Conservation (phyloP, 2,329 filamentous ascomycete genomes). For the Aaosphaeria arxii region DNA sequence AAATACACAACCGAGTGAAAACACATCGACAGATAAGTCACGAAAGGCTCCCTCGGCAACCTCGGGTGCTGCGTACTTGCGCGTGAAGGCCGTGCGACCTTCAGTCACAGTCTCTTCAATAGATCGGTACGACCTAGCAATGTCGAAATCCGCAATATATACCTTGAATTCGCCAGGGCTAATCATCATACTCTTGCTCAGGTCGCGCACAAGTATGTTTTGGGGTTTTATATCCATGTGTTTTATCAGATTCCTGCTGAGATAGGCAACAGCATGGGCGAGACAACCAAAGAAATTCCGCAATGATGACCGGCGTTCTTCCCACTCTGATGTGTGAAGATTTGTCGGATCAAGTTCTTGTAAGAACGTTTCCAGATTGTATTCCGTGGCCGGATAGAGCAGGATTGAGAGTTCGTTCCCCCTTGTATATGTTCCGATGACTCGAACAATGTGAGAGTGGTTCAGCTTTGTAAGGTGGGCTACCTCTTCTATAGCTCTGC, state of each 20-base stretch:
- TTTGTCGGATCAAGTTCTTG: constrained; percentile 2
- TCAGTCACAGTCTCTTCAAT: constrained; percentile 11
- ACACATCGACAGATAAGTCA: constrained; percentile 16
- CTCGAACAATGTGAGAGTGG: constrained; percentile 12
- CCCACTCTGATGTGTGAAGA: background rate
- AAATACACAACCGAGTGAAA: constrained; percentile 22
- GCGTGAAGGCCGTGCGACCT: constrained; percentile 12
- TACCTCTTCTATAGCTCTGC: constrained; percentile 12
- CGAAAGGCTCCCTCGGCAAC: constrained; percentile 12
- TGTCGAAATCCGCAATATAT: constrained; percentile 22
- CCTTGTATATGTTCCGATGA: constrained; percentile 16
- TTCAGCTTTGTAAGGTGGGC: constrained; percentile 9
- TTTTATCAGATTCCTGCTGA: constrained; percentile 12
- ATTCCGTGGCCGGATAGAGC: constrained; percentile 13
- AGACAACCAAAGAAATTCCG: constrained; percentile 11
- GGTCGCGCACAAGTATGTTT: constrained; percentile 14
- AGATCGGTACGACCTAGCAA: constrained; percentile 10
- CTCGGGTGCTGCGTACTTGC: constrained; percentile 20
- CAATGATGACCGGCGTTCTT: background rate
- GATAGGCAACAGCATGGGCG: constrained; percentile 6
- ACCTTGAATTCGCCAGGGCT: constrained; percentile 4
- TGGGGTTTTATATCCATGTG: constrained; percentile 26
- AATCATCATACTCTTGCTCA: background rate
- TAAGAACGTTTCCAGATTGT: constrained; percentile 11
- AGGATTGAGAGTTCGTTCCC: constrained; percentile 13